Percentiles rank a stretch among this genome's conserved stretches.
phyloP scores from a whole-genome alignment of 805 yeast genomes.

The Ogataea allantospora region DNA sequence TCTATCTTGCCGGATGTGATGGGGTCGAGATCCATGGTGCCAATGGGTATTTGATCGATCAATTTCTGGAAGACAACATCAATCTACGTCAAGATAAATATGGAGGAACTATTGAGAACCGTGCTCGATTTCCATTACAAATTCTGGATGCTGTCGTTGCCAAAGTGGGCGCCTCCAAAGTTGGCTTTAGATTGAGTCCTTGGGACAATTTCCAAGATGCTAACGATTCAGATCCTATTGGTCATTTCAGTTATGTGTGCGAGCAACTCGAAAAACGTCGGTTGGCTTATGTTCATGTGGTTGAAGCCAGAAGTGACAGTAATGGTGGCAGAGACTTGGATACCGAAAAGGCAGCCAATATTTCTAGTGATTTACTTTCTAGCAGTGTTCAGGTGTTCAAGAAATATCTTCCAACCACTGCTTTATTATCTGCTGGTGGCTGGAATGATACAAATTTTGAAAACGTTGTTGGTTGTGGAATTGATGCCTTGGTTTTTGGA shows the following conservation, averaged over 20 bases:
- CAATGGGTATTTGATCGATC: conserved; percentile 40
- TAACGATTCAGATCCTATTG: conserved; percentile 21
- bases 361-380: conserved; percentile 24
- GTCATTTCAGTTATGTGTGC: conserved; percentile 30
- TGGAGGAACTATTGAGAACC: conserved; percentile 48
- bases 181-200: conserved; percentile 38
- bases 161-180: conserved; percentile 36
- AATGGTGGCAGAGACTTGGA: conserved; percentile 28
- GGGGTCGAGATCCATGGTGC: conserved; percentile 41
- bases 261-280: conserved; percentile 33
- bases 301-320: conserved; percentile 37
- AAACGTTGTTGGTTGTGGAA: conserved; percentile 6
- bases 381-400: conserved; percentile 14
- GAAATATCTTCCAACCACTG: conserved; percentile 29
- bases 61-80: conserved; percentile 35
- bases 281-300: conserved; percentile 38
- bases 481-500: conserved; percentile 40
- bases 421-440: conserved; percentile 29
- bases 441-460: conserved; percentile 28
- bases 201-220: conserved; percentile 33
- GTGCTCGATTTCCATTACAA: conserved; percentile 36
- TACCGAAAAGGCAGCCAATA: conserved; percentile 17
- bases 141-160: conserved; percentile 37
- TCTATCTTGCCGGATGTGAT: conserved; percentile 39
- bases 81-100: conserved; percentile 48